phyloP scores from a whole-genome alignment of 768 basidiomycete species.

The Exidia glandulosa region DNA sequence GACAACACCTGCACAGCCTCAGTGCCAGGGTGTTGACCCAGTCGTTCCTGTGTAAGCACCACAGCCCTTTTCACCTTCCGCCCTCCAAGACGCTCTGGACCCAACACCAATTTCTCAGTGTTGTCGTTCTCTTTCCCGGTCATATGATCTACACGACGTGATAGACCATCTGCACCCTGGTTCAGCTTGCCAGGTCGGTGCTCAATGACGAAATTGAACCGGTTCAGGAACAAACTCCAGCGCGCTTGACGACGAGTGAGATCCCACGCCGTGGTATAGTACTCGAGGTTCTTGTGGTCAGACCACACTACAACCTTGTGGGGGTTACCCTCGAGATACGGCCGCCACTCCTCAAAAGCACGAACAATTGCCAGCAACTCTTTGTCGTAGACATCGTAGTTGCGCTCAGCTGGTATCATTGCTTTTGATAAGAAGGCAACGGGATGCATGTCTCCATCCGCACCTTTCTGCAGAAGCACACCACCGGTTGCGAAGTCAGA shows the following conservation, averaged over 20 bases:
- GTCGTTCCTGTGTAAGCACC: too few relatives aligned
- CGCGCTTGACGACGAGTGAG: constrained; percentile 22
- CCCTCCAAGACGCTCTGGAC: too few relatives aligned
- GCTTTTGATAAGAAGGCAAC: constrained; percentile 15
- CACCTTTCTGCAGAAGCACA: constrained; percentile 16
- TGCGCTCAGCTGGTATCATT: constrained; percentile 18
- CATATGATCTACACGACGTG: too few relatives aligned
- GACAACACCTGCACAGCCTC: too few relatives aligned
- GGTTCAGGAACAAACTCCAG: constrained; percentile 15
- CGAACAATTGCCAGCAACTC: constrained; percentile 39
- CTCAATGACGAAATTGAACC: constrained; percentile 10
- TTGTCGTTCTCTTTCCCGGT: too few relatives aligned
- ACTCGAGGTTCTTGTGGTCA: constrained; percentile 22
- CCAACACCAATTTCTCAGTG: too few relatives aligned
- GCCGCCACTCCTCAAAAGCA: constrained; percentile 21
- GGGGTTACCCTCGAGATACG: constrained; percentile 13
- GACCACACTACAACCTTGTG: constrained; percentile 14
- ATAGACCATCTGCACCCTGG: too few relatives aligned
- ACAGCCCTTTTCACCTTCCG: too few relatives aligned
- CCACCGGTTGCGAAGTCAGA: constrained; percentile 21
- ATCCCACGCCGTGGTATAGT: constrained; percentile 12
- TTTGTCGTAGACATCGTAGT: constrained; percentile 27
- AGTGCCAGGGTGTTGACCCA: too few relatives aligned
- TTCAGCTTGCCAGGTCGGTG: too few relatives aligned
- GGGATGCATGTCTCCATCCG: constrained; percentile 11